A percentile compares a stretch with the other conserved stretches of the same genome.
phyloP scores from a whole-genome alignment of 805 yeast species.

The Cyberlindnera sargentensis region DNA sequence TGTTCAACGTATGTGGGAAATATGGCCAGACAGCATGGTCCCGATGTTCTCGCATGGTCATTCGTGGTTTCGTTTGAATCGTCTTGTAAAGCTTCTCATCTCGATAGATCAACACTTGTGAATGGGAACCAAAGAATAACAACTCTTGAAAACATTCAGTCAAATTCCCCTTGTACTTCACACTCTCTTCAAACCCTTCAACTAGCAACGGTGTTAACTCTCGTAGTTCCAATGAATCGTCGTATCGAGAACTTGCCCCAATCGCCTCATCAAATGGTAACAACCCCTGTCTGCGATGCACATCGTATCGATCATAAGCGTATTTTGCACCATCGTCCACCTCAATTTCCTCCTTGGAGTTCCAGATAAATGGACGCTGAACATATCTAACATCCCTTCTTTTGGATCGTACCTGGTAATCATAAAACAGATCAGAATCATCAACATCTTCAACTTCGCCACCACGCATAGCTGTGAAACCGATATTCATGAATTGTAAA shows the following conservation, averaged over 20 bases:
- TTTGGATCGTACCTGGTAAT: conserved; percentile 3
- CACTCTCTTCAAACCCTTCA: neutral
- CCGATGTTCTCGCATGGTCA: conserved; percentile 28
- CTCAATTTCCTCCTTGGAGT: conserved; percentile 5
- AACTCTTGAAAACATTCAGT: conserved; percentile 10
- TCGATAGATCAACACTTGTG: conserved; percentile 7
- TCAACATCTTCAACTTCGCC: conserved; percentile 11
- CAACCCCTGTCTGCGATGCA: conserved; percentile 9
- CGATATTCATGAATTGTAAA: conserved; percentile 8
- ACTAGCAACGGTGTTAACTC: neutral
- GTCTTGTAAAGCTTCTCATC: conserved; percentile 1
- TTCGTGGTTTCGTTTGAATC: conserved; percentile 10
- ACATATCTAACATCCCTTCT: conserved; percentile 4
- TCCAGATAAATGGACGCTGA: conserved; percentile 4
- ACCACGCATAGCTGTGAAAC: conserved; percentile 3
- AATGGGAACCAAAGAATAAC: conserved; percentile 9
- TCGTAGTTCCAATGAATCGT: conserved; percentile 11
- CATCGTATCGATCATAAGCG: conserved; percentile 14
- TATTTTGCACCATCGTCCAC: conserved; percentile 5
- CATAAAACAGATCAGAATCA: conserved; percentile 15
- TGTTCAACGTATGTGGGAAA: conserved; percentile 52
- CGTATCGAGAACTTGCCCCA: conserved; percentile 8
- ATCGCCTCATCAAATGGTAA: neutral
- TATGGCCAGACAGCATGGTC: conserved; percentile 43
- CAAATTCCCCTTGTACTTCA: conserved; percentile 15